These are phyloP conservation scores for Leishmania guyanensis DNA, from an alignment of 208 protist genomes.

Conservation along the genomic window DNA sequence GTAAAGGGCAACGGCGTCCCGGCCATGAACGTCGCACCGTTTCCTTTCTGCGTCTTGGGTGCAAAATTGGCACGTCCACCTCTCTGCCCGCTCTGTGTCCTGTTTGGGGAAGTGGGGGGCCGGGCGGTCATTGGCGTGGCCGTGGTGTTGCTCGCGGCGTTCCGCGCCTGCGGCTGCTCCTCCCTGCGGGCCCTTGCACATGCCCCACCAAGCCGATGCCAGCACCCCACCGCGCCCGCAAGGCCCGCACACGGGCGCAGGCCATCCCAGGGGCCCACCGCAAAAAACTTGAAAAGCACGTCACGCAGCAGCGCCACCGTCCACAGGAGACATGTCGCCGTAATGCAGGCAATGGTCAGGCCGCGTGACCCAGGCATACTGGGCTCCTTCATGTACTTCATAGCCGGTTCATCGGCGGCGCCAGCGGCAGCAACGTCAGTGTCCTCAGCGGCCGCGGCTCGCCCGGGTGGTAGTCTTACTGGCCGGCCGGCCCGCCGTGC, in stretches of 20 bases:
- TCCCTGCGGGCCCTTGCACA: not conserved
- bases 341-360: slow-evolving; percentile 11
- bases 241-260: not conserved
- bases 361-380: not conserved
- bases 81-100: not conserved
- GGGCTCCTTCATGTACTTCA: slow-evolving; percentile 1
- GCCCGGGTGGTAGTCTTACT: no score
- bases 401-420: not conserved
- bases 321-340: slow-evolving; percentile 18
- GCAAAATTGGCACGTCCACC: not conserved
- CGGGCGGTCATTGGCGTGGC: not conserved
- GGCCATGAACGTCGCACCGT: not conserved
- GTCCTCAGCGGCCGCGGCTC: not conserved
- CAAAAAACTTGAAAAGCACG: slow-evolving; percentile 18
- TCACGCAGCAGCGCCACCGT: slow-evolving; percentile 28
- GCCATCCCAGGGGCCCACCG: slow-evolving; percentile 7
- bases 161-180: not conserved
- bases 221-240: not conserved
- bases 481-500: not conserved
- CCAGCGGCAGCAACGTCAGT: not conserved
- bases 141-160: not conserved
- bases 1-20: not conserved
- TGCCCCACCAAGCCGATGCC: not conserved
- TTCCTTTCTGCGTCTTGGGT: not conserved
- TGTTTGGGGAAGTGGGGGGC: not conserved